Conservation (phyloP, 306 rosid species). For the Rubus parviflorus region DNA sequence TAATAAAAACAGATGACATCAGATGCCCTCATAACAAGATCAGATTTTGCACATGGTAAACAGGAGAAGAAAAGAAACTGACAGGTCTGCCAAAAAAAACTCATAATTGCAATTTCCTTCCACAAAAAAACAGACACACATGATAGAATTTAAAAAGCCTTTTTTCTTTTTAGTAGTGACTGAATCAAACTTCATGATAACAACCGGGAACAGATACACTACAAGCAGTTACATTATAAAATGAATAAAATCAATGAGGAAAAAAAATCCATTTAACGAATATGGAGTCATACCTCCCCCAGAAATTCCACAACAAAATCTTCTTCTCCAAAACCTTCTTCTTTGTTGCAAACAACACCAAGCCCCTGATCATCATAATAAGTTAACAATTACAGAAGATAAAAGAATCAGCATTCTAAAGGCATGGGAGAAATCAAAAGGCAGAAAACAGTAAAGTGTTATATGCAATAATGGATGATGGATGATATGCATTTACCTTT, state of each 20-base stretch:
- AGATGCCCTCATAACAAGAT: neutral
- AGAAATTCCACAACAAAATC: constrained; percentile 96
- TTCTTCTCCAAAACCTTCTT: constrained; percentile 75
- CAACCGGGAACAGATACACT: neutral
- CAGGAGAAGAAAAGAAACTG: neutral
- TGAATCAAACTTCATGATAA: constrained; percentile 6
- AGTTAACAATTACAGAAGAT: constrained; percentile 25
- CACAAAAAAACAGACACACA: neutral
- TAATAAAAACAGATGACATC: neutral
- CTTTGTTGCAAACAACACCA: constrained; percentile 94
- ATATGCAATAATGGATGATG: constrained; percentile 16
- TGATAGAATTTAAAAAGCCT: neutral
- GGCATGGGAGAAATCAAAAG: neutral
- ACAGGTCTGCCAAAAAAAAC: neutral
- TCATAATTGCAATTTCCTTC: neutral
- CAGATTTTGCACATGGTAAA: neutral
- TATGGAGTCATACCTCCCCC: constrained; percentile 79
- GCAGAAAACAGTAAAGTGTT: neutral
- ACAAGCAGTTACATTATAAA: neutral
- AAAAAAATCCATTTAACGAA: constrained; percentile 14
- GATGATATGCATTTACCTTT: constrained; percentile 55
- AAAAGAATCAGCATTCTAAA: constrained; percentile 23
- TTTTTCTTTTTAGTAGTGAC: neutral
- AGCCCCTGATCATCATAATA: constrained; percentile 70
- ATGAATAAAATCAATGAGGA: neutral